Conservation (phyloP, 169 alveolate genomes). For the Babesia ovis region DNA sequence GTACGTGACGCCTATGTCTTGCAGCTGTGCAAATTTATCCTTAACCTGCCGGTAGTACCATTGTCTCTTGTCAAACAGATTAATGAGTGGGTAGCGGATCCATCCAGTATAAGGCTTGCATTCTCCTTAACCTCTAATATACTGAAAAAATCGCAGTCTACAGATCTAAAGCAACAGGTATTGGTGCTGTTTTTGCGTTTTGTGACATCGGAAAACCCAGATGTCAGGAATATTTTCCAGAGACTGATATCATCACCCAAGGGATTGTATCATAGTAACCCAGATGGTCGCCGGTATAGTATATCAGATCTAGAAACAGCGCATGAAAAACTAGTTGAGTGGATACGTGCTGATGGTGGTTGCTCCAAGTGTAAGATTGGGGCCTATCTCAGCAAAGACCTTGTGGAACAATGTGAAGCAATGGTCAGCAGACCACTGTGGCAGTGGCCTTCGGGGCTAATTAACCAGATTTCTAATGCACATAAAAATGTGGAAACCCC, state of each 20-base stretch:
- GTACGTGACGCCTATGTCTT: conserved; percentile 42
- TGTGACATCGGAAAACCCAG: conserved; percentile 8
- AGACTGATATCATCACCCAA: conserved; percentile 59
- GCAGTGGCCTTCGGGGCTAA: conserved; percentile 62
- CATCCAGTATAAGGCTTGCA: conserved; percentile 34
- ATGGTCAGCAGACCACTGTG: conserved; percentile 53
- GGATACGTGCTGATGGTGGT: conserved; percentile 28
- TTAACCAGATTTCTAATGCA: background rate
- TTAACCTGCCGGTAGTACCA: conserved; percentile 50
- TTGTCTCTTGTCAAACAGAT: conserved; percentile 24
- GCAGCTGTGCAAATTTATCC: conserved; percentile 40
- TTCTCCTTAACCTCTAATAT: conserved; percentile 54
- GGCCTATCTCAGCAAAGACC: conserved; percentile 4
- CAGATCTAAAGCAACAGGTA: conserved; percentile 22
- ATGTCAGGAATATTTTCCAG: conserved; percentile 30
- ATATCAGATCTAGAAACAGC: background rate
- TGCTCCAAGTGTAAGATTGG: conserved; percentile 2
- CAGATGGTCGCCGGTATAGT: conserved; percentile 41
- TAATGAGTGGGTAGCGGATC: conserved; percentile 31
- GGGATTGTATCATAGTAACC: conserved; percentile 42
- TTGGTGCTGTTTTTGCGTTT: conserved; percentile 28
- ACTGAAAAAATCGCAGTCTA: conserved; percentile 36
- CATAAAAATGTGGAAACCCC: background rate
- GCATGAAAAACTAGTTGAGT: conserved; percentile 24
- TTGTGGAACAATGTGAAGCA: conserved; percentile 8